Evolutionary conservation across 345 rosid genomes (phyloP).

Genomic region (Camelina sativa): DNA sequence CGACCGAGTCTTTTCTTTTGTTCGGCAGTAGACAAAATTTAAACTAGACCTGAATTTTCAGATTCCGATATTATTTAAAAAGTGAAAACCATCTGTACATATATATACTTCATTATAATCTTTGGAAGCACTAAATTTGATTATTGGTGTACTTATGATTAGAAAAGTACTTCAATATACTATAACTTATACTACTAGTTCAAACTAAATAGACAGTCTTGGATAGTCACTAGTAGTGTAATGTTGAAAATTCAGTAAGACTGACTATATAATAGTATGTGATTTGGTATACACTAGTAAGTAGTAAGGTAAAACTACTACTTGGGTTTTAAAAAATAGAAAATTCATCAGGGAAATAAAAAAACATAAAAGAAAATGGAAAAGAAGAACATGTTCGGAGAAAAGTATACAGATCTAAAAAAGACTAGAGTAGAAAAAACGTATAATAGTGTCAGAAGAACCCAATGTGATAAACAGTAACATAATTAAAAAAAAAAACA

Average conservation of each 20-base stretch:
- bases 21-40: background rate
- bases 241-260: background rate
- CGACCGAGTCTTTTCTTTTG: too few relatives aligned
- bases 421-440: background rate
- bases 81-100: background rate
- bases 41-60: background rate
- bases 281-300: background rate
- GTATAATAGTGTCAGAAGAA: slow-evolving; percentile 14
- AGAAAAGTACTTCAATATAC: background rate
- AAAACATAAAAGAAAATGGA: background rate
- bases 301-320: background rate
- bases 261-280: background rate
- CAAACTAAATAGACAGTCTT: background rate
- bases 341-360: background rate
- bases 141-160: background rate
- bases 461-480: background rate
- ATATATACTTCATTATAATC: background rate
- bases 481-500: background rate
- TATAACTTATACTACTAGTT: too few relatives aligned
- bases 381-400: background rate
- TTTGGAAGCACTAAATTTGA: background rate
- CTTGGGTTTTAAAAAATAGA: background rate
- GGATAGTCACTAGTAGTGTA: too few relatives aligned
- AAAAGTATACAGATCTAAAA: background rate
- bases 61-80: background rate